Evolutionary conservation across 106 monocot species (phyloP).

Genomic region (Triglochin maritima): DNA sequence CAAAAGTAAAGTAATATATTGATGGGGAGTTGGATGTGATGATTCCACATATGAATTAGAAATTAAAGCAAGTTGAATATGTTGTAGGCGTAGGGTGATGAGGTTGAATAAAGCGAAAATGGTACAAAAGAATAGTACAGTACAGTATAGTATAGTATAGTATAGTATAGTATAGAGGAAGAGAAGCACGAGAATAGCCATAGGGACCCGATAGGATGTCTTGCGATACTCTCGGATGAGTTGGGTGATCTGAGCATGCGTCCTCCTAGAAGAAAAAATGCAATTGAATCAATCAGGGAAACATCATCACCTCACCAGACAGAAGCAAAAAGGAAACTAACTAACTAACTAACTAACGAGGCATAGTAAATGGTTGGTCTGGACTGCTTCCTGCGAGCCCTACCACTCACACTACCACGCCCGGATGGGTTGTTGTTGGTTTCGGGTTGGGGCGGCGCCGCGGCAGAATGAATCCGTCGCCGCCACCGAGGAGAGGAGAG

Average conservation of each 20-base stretch:
- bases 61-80: no score
- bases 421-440: background rate
- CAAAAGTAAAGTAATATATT: no score
- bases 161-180: background rate
- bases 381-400: constrained; percentile 31
- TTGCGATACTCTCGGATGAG: constrained; percentile 81
- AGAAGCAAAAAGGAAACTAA: background rate
- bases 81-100: no score
- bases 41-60: no score
- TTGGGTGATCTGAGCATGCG: constrained; percentile 90
- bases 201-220: constrained; percentile 86
- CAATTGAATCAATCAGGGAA: background rate
- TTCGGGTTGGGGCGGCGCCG: no score
- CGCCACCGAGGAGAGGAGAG: constrained; percentile 65
- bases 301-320: background rate
- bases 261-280: constrained; percentile 51
- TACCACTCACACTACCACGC: constrained; percentile 7
- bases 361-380: constrained; percentile 77
- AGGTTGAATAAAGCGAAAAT: no score
- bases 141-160: no score
- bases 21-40: no score
- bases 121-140: no score
- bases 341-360: constrained; percentile 41
- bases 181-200: constrained; percentile 73
- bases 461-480: constrained; percentile 90